Evolutionary conservation across 1,284 basidiomycete genomes (phyloP).

Genomic region (Chondrostereum purpureum): DNA sequence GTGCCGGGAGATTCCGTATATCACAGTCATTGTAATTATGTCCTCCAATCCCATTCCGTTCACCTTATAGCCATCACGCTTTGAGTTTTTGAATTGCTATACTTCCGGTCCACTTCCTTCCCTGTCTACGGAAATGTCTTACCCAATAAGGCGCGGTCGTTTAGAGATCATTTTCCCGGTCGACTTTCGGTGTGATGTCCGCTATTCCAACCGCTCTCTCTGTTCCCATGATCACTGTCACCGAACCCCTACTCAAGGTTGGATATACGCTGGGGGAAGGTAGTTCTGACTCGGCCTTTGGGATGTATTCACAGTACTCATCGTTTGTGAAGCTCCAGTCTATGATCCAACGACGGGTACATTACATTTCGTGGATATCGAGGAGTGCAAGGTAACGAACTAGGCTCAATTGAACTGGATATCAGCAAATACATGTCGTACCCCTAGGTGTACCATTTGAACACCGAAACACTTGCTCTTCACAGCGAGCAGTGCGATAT

Average conservation of each 20-base stretch:
- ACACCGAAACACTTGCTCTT: slow-evolving; percentile 33
- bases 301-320: not conserved
- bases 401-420: slow-evolving; percentile 5
- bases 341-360: slow-evolving; percentile 47
- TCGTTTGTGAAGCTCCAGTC: slow-evolving; percentile 40
- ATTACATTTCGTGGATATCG: slow-evolving; percentile 65
- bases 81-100: too few species aligned
- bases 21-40: not conserved
- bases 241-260: slow-evolving; percentile 42
- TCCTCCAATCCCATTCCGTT: not conserved
- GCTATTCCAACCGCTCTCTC: not conserved
- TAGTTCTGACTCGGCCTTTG: slow-evolving; percentile 17
- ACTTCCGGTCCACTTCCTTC: too few species aligned
- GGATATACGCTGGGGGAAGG: slow-evolving; percentile 65
- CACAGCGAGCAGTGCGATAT: slow-evolving; percentile 42
- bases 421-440: slow-evolving; percentile 1
- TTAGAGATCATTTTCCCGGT: too few species aligned
- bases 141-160: too few species aligned
- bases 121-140: too few species aligned
- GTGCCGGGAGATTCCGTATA: slow-evolving; percentile 2
- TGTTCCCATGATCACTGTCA: slow-evolving; percentile 22
- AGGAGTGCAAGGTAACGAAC: slow-evolving; percentile 41
- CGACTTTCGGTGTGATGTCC: too few species aligned
- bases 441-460: slow-evolving; percentile 47
- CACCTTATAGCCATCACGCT: too few species aligned